Base-by-base conservation (phyloP, 352 stramenopile genomes). In the Phytophthora fragariaefolia region DNA sequence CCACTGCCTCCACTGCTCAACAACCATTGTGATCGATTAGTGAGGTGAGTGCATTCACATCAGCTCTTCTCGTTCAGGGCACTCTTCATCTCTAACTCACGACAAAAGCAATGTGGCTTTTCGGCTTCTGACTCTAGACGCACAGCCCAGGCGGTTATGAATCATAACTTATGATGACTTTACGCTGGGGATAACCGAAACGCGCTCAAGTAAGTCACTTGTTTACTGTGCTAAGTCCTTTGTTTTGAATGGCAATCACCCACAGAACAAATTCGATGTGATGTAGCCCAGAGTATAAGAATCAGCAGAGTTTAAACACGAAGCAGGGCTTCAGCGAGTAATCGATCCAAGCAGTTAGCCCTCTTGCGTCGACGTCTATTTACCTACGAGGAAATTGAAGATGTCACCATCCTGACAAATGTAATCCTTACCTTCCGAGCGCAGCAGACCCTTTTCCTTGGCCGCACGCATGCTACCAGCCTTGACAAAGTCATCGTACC, bases 371-470 rank as follows among this genome's bases (percentile, higher is more conserved):
- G 5, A 10, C 26, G 40, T 73, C 55, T 77, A 77, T 74, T 77
- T 87, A 83, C 69, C 85, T 67, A 96, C 82, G 28, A 95, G 82
- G 79, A 99, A 99, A 58, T 99, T 91, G 68, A 99, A 99, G 28
- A 99, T 94, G 79, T 99, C 98, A 50, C 97, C 97, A 69, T 99
- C 97, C 71, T 98, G 85, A 49, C 99, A 97, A 50, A 99, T 76
- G 78, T 99, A 99, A 8, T 99, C 97, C 74, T 99, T 99, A 43
- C 98, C 98, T 82, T 99, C 97, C 46, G 89, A 89, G 42, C 97
- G 83, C 50, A 99, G 47, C 48, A 97, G 77, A 15, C 98, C 98
- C 59, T 91, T 82, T 46, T 97, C 91, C 80, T 99, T 99, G 2
- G 95, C 95, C 28, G 83, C 88, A 63, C 97, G 93, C 81, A 99